Base-by-base conservation (phyloP, 2,329 filamentous ascomycete genomes). In the Emmonsiellopsis sp. region DNA sequence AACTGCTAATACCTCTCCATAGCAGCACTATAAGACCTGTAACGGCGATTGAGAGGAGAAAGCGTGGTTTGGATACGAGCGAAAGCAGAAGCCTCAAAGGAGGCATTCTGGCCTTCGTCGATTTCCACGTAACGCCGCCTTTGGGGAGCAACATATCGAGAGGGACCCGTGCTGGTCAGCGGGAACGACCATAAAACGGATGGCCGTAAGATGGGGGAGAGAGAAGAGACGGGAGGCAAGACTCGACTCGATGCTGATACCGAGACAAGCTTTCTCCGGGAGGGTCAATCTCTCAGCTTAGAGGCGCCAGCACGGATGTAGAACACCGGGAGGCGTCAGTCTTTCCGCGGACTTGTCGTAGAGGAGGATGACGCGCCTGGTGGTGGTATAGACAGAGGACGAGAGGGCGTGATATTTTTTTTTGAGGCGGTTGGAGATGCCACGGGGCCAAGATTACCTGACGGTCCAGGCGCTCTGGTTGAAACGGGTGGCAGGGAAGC, bases 61-160 rank as follows among this genome's bases (percentile, higher is more conserved):
- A 86, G 53, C 89, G 82, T 59, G 89, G 88, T 67, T 83, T 83
- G 58, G 87, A 88, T 58, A 94, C 66, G 62, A 89, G 81, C 44
- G 80, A 75, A 72, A 83, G 77, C 67, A 90, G 68, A 51, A 86
- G 85, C 69, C 89, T 82, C 62, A 83, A 84, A 54, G 89, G 86
- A 43, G 90, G 89, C 62, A 96, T 75, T 65, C 83, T 81, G 64
- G 87, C 79, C 75, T 83, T 87, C 61, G 91, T 86, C 61, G 88
- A 86, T 78, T 95, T 96, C 91, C 92, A 97, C 70, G 84, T 90
- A 66, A 92, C 80, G 69, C 89, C 88, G 70, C 87, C 87, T 74
- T 95, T 95, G 60, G 89, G 87, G 63, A 94, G 83, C 76, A 96
- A 83, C 91, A 96, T 59, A 50, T 34, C 26, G 42, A 47, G 35